phyloP scores from a whole-genome alignment of 2,329 filamentous ascomycete species.

The Aspergillus costaricaensis region DNA sequence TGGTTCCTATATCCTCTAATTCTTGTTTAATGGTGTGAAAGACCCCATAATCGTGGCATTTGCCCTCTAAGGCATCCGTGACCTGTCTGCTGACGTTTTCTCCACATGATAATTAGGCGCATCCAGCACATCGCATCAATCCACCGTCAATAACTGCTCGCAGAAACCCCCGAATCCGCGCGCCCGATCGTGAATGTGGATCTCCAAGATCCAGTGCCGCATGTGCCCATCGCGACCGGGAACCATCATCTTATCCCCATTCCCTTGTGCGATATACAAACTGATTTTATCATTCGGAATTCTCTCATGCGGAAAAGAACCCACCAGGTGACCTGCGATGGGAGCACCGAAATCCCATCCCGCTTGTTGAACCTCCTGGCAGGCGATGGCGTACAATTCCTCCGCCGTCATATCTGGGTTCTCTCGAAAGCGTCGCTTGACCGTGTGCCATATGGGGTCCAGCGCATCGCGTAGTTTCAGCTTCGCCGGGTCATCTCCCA shows the following conservation, averaged over 20 bases:
- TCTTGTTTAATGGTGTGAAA: too few species aligned
- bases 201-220: constrained; percentile 55
- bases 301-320: constrained; percentile 54
- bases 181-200: constrained; percentile 49
- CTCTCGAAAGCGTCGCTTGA: constrained; percentile 44
- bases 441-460: constrained; percentile 50
- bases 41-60: too few species aligned
- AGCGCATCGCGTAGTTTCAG: constrained; percentile 48
- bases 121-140: constrained; percentile 7
- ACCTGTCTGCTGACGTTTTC: too few species aligned
- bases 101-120: too few species aligned
- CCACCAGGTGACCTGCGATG: constrained; percentile 54
- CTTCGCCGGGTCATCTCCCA: constrained; percentile 52
- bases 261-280: constrained; percentile 51
- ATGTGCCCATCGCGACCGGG: constrained; percentile 45
- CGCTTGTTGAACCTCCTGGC: constrained; percentile 37
- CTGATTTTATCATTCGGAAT: constrained; percentile 51
- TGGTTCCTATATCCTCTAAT: too few species aligned
- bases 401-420: constrained; percentile 52
- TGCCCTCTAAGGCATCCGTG: too few species aligned
- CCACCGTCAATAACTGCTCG: constrained; percentile 39
- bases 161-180: constrained; percentile 47
- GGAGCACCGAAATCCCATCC: constrained; percentile 51
- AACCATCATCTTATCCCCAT: constrained; percentile 44
- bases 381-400: constrained; percentile 50